Conservation (phyloP, 2,329 filamentous ascomycete genomes). For the Nannizziopsis barbatae region DNA sequence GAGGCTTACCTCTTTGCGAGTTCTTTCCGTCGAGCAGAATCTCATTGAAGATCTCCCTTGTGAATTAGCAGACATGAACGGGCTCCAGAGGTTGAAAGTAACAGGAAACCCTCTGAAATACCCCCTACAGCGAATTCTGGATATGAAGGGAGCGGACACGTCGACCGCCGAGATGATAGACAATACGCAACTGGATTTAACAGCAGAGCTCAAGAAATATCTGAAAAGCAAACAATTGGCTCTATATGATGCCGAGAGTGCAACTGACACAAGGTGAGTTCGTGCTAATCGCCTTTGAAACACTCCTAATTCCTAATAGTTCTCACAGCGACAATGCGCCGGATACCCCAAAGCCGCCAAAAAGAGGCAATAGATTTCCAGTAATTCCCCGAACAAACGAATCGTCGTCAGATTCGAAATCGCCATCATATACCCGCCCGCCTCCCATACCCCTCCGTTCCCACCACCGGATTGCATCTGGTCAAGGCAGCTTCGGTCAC, state of each 20-base stretch:
- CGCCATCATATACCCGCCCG: conserved; percentile 53
- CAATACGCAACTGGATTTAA: conserved; percentile 49
- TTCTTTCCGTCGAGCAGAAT: conserved; percentile 78
- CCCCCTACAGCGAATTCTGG: conserved; percentile 59
- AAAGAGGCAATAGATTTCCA: conserved; percentile 47
- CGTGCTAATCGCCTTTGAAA: background rate
- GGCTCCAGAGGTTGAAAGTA: conserved; percentile 77
- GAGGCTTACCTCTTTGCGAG: conserved; percentile 73
- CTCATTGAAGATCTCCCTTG: conserved; percentile 72
- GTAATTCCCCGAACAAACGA: conserved; percentile 53
- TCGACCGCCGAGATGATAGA: conserved; percentile 44
- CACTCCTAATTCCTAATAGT: background rate
- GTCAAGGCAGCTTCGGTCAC: conserved; percentile 24
- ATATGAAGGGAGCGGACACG: conserved; percentile 55
- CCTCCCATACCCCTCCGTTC: conserved; percentile 72
- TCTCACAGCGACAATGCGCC: conserved; percentile 53
- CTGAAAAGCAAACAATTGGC: conserved; percentile 39
- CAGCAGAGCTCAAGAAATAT: conserved; percentile 49
- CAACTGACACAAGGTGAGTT: conserved; percentile 33
- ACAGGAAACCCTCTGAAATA: conserved; percentile 78
- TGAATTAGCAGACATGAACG: conserved; percentile 79
- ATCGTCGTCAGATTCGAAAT: conserved; percentile 51
- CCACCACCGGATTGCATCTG: conserved; percentile 55
- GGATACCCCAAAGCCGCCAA: conserved; percentile 65
- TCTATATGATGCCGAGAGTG: conserved; percentile 33